Evolutionary conservation across 345 rosid species (phyloP).

Genomic region (Linum usitatissimum): DNA sequence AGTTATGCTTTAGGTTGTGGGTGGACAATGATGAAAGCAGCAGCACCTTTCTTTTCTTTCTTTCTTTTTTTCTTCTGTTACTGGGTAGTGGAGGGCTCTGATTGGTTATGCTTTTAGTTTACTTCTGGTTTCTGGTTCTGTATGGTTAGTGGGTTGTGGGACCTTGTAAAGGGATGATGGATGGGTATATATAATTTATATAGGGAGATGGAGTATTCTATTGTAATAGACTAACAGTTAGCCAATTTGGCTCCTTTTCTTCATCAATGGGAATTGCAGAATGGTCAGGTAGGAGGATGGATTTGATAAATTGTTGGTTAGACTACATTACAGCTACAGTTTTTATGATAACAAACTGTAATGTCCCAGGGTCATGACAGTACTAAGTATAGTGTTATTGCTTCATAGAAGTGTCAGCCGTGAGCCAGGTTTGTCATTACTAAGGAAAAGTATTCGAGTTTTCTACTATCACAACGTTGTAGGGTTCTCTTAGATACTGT

Average conservation of each 20-base stretch:
- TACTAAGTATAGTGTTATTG: too few relatives aligned
- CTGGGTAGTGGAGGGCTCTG: constrained; percentile 15
- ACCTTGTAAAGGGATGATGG: constrained; percentile 27
- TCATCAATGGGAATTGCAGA: neutral
- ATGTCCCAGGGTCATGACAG: too few relatives aligned
- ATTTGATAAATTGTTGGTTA: neutral
- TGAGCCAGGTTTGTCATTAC: too few relatives aligned
- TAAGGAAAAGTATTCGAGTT: too few relatives aligned
- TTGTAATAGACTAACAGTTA: neutral
- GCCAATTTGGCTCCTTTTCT: too few relatives aligned
- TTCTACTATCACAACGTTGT: too few relatives aligned
- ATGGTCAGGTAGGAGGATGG: neutral
- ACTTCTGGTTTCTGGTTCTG: neutral
- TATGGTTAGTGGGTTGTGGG: constrained; percentile 54
- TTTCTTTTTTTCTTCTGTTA: neutral
- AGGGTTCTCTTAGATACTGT: too few relatives aligned
- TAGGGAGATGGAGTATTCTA: constrained; percentile 8
- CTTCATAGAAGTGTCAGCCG: too few relatives aligned
- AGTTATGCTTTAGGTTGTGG: constrained; percentile 27
- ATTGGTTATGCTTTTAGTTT: neutral
- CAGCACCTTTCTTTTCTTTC: constrained; percentile 26
- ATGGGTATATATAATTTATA: neutral
- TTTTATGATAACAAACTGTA: too few relatives aligned
- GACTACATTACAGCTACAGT: too few relatives aligned
- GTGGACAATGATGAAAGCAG: constrained; percentile 56